phyloP scores from a whole-genome alignment of 2,329 filamentous ascomycete species.

The Pseudogymnoascus verrucosus region DNA sequence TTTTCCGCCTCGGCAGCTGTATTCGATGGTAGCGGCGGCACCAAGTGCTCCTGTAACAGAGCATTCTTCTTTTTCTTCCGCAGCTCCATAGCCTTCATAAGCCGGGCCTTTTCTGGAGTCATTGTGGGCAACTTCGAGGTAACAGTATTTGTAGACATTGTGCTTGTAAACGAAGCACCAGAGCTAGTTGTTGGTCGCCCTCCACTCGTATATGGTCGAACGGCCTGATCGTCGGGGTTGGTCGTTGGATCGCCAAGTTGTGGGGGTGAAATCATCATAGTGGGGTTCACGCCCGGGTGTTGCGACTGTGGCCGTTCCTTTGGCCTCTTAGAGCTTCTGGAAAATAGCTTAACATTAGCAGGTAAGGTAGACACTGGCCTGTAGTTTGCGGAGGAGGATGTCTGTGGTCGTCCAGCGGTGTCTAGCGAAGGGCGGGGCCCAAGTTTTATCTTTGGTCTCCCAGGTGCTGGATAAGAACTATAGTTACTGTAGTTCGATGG shows the following conservation, averaged over 20 bases:
- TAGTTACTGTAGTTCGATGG: constrained; percentile 44
- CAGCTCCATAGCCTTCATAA: constrained; percentile 91
- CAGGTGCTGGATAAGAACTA: constrained; percentile 38
- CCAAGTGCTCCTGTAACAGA: constrained; percentile 2
- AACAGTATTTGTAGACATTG: constrained; percentile 16
- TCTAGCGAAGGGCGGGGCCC: constrained; percentile 76
- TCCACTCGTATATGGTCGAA: constrained; percentile 25
- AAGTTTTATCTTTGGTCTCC: constrained; percentile 79
- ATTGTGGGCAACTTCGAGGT: constrained; percentile 41
- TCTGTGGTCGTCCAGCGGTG: constrained; percentile 48
- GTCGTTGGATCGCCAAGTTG: constrained; percentile 20
- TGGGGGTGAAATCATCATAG: constrained; percentile 24
- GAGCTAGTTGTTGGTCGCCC: constrained; percentile 28
- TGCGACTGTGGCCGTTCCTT: constrained; percentile 35
- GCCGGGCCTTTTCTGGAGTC: constrained; percentile 78
- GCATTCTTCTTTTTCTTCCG: constrained; percentile 67
- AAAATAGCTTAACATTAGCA: constrained; percentile 65
- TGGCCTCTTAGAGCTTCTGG: constrained; percentile 48
- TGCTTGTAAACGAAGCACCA: constrained; percentile 18
- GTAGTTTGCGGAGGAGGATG: constrained; percentile 50
- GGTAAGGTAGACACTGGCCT: constrained; percentile 74
- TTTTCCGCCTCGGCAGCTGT: neutral
- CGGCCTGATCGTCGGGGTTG: constrained; percentile 17
- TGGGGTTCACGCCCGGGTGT: constrained; percentile 21
- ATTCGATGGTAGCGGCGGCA: constrained; percentile 5